phyloP scores from a whole-genome alignment of 2,329 filamentous ascomycete genomes.

The Teratosphaeria destructans region DNA sequence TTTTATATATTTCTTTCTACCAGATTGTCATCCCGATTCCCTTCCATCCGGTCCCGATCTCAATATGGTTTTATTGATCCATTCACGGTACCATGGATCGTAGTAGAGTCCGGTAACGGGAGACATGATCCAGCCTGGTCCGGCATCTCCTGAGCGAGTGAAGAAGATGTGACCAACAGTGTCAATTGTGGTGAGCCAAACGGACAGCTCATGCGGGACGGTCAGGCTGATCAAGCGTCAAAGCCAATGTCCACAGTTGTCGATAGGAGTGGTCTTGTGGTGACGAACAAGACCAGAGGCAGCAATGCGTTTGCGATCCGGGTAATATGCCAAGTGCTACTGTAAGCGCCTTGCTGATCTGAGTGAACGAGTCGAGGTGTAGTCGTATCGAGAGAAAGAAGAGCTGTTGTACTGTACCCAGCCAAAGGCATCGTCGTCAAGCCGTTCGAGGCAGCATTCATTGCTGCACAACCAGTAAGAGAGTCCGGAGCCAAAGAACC shows the following conservation, averaged over 20 bases:
- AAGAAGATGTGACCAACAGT: conserved; percentile 23
- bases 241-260: conserved; percentile 5
- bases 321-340: background rate
- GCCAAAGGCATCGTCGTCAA: background rate
- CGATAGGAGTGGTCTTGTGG: background rate
- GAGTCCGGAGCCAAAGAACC: conserved; percentile 5
- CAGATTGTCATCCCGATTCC: conserved; percentile 4
- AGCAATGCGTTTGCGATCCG: background rate
- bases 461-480: conserved; percentile 1
- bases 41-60: background rate
- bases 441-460: background rate
- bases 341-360: background rate
- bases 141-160: conserved; percentile 19
- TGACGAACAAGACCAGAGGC: background rate
- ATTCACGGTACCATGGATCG: background rate
- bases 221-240: conserved; percentile 9
- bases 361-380: background rate
- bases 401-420: background rate
- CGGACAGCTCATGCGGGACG: conserved; percentile 5
- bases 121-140: conserved; percentile 17
- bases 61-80: background rate
- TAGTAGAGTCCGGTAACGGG: background rate
- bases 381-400: background rate
- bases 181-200: conserved; percentile 9
- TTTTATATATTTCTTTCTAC: conserved; percentile 12